Base-by-base conservation (phyloP, 108 stramenopile genomes). In the Fragilariopsis cylindrus region DNA sequence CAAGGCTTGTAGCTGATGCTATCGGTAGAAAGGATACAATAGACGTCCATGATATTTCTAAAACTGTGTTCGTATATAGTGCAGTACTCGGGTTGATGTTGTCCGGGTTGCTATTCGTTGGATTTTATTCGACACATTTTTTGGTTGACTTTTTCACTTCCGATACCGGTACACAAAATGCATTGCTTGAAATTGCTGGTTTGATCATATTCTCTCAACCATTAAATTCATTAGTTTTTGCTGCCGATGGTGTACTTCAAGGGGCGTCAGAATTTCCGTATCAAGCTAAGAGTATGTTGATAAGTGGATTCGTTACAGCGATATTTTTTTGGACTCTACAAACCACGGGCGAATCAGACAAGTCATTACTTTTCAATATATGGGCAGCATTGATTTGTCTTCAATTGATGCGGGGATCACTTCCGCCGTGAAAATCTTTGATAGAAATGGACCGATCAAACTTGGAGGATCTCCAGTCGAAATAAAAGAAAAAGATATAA, bases 161-260 rank as follows among this genome's bases (percentile, higher is more conserved):
- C n/a, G 88, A 95, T 77, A 79, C 63, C 45, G 74, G 78, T 6
- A 92, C 90, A 3, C 85, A 86, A 68, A 71, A 57, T 19, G 87
- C 82, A 18, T 72, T 95, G 48, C 45, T 74, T 4, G 81, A 87
- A 64, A 84, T 95, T 57, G 62, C 91, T 54, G 70, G 82, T 16
- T 74, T 95, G 41, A 82, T 95, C 9, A 81, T 91, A 43, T 52
- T 92, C 45, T 87, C 93, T 3, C 93, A 95, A 75, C 93, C 93
- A 18, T 73, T 95, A 16, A 95, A 95, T 74, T 81, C 91, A 19
- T 72, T 92, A 65, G 93, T 95, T 39, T 95, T 95, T 71, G 87
- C 91, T 16, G 93, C 93, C 16, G 93, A 95, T 81, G 93, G 93
- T 5, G 87, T 95, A n/a, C 49, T 95, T 16, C 91, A 95, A 60